phyloP scores from a whole-genome alignment of 345 rosid species.

The Corymbia maculata region DNA sequence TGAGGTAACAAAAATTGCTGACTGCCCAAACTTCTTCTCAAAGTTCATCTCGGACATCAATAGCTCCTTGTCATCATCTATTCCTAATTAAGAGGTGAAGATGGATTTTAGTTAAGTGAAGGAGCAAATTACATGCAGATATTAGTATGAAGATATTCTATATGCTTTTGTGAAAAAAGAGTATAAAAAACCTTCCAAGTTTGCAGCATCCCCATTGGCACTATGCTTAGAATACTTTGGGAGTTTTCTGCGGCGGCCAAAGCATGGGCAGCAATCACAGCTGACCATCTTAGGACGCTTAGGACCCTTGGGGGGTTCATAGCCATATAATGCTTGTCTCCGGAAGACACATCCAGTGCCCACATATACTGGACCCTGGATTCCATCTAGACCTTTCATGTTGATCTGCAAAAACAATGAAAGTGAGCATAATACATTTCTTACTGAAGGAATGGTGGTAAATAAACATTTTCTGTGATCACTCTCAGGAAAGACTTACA shows the following conservation, averaged over 20 bases:
- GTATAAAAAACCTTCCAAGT: slow-evolving; percentile 38
- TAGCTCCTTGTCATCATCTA: slow-evolving; percentile 67
- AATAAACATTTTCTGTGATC: neutral
- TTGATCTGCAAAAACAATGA: slow-evolving; percentile 32
- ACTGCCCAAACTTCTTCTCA: slow-evolving; percentile 87
- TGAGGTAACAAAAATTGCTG: slow-evolving; percentile 90
- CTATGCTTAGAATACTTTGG: slow-evolving; percentile 41
- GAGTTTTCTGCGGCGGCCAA: slow-evolving; percentile 69
- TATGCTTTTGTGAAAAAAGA: neutral
- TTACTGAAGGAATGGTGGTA: neutral
- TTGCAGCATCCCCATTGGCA: slow-evolving; percentile 35
- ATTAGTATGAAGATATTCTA: neutral
- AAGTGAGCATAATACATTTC: neutral
- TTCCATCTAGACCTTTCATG: slow-evolving; percentile 81
- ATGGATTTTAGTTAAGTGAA: neutral
- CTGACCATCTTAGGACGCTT: slow-evolving; percentile 95
- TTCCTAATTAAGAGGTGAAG: slow-evolving; percentile 17
- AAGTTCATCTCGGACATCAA: slow-evolving; percentile 94
- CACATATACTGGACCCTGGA: slow-evolving; percentile 94
- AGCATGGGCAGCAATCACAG: slow-evolving; percentile 97
- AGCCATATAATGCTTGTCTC: slow-evolving; percentile 90
- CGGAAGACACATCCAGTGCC: slow-evolving; percentile 97
- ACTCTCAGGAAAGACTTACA: slow-evolving; percentile 25
- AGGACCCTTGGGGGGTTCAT: slow-evolving; percentile 83
- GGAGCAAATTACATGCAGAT: neutral